Evolutionary conservation across 345 rosid species (phyloP).

Genomic region (Hirschfeldia incana): DNA sequence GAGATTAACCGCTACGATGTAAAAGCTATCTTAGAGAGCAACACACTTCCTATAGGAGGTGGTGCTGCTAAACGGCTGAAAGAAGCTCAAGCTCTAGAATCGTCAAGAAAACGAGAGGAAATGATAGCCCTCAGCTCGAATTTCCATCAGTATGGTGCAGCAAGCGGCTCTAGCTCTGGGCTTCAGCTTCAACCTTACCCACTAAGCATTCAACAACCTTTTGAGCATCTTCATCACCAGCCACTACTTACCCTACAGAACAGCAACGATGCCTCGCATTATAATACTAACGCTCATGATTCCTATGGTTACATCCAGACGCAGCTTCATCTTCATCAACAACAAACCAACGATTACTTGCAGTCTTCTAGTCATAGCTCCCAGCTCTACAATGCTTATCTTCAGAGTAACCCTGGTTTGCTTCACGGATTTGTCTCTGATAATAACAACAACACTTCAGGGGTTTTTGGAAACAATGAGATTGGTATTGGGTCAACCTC

Average conservation of each 20-base stretch:
- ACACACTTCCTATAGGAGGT: slow-evolving; percentile 90
- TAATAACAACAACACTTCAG: slow-evolving; percentile 55
- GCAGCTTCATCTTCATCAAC: slow-evolving; percentile 73
- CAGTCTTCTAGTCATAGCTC: slow-evolving; percentile 51
- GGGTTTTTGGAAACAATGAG: slow-evolving; percentile 59
- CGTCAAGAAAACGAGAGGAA: slow-evolving; percentile 80
- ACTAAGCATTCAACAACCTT: slow-evolving; percentile 60
- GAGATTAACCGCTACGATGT: slow-evolving; percentile 97
- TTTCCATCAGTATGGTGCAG: slow-evolving; percentile 55
- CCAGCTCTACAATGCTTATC: slow-evolving; percentile 66
- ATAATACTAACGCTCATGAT: slow-evolving; percentile 50
- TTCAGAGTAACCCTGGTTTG: slow-evolving; percentile 67
- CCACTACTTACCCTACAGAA: slow-evolving; percentile 70
- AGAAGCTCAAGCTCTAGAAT: slow-evolving; percentile 97
- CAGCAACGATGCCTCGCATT: slow-evolving; percentile 66
- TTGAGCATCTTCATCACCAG: slow-evolving; percentile 54
- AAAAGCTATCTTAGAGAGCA: slow-evolving; percentile 94
- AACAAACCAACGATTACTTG: slow-evolving; percentile 41
- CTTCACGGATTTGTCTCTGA: slow-evolving; percentile 62
- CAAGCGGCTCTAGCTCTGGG: slow-evolving; percentile 53
- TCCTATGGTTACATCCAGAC: slow-evolving; percentile 72
- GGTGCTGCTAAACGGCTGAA: slow-evolving; percentile 93
- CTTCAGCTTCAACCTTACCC: slow-evolving; percentile 65
- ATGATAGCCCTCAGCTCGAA: slow-evolving; percentile 77
- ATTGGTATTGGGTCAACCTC: slow-evolving; percentile 59